Evolutionary conservation across 2,329 filamentous ascomycete genomes (phyloP).

Genomic region (Drechslera avenae): DNA sequence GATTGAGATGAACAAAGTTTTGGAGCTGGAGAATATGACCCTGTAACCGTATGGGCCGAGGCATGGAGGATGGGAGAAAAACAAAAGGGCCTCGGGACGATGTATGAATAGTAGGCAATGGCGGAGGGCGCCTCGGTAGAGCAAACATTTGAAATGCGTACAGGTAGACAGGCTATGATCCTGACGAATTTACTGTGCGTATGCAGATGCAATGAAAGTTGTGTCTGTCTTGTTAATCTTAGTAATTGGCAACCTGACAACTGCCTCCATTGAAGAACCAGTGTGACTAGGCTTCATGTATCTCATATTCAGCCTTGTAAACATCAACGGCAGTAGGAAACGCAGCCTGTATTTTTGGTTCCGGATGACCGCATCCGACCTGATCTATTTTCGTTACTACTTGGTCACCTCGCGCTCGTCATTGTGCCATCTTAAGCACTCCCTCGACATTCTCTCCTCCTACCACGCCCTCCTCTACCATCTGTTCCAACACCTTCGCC

Average conservation of each 20-base stretch:
- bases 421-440: slow-evolving; percentile 16
- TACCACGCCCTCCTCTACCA: slow-evolving; percentile 60
- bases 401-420: neutral
- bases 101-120: neutral
- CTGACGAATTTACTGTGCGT: neutral
- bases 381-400: neutral
- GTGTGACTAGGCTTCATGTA: too few relatives aligned
- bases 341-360: too few relatives aligned
- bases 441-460: slow-evolving; percentile 34
- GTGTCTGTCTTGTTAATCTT: neutral
- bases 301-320: too few relatives aligned
- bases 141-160: neutral
- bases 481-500: slow-evolving; percentile 54
- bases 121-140: neutral
- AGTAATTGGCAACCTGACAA: too few relatives aligned
- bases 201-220: neutral
- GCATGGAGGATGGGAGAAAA: neutral
- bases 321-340: neutral
- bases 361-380: too few relatives aligned
- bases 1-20: slow-evolving; percentile 57
- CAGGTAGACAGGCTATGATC: neutral
- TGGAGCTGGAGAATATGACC: neutral
- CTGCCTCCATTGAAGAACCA: too few relatives aligned
- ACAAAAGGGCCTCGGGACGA: neutral
- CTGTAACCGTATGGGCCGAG: neutral